Base-by-base conservation (phyloP, 495 filamentous ascomycete species). In the Recurvomyces mirabilis region DNA sequence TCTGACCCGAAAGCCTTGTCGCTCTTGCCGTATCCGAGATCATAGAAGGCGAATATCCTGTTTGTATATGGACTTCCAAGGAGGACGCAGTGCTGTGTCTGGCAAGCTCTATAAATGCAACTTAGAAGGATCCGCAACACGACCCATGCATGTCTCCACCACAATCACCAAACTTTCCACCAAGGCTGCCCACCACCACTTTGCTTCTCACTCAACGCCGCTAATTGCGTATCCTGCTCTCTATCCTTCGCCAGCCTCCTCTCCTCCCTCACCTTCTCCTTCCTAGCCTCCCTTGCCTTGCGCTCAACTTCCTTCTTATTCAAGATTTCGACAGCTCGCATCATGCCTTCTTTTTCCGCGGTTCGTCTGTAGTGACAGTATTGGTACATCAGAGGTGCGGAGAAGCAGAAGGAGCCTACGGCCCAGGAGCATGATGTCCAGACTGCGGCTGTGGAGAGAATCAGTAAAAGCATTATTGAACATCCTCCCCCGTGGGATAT, bases 391-490 rank as follows among this genome's bases (percentile, higher is more conserved):
- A 67, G 66, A 15, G 83, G 60, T 2, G 82, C 78, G 11, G 65
- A 69, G 32, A 79, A 52, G 10, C 73, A 67, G 52, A 87, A 91
- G 10, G 73, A 64, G n/a, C 78, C 81, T 11, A 86, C 83, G 1
- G 86, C 86, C 83, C 84, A 94, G 58, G 88, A 88, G 22, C 76
- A 80, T 4, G 83, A 80, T 53, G 60, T 70, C 0, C 65, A 65
- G 39, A 78, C 56, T 6, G 68, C 53, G 10, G 65, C 74, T 70
- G 38, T 9, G 17, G n/a, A 15, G 4, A 22, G 2, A 4, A 34
- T 39, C 31, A 41, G 38, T n/a, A 7, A 10, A 34, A 32, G 19
- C n/a, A 11, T 24, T 13, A 5, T 17, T 23, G n/a, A n/a, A 15
- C 17, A 15, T 32, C 23, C 15, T 29, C 4, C 15, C 32, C 32